Evolutionary conservation across 2,329 filamentous ascomycete genomes (phyloP).

Genomic region (Ceratocystiopsis minuta): DNA sequence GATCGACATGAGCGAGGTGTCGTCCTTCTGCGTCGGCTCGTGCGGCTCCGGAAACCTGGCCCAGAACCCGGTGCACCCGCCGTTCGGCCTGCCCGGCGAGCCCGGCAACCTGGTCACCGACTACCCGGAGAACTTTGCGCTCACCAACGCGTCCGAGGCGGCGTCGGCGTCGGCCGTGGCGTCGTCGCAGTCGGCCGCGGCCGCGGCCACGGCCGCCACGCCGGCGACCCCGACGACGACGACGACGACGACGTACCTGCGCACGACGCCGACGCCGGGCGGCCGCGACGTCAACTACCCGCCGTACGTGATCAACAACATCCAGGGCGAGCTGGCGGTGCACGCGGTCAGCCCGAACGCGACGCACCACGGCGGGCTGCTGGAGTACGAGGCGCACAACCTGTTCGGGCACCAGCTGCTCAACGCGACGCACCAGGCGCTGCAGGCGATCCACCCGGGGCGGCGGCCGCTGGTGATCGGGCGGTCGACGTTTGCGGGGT

Average conservation of each 20-base stretch:
- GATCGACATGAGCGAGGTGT: constrained; percentile 40
- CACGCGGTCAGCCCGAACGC: constrained; percentile 62
- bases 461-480: constrained; percentile 71
- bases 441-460: constrained; percentile 42
- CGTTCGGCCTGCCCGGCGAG: constrained; percentile 47
- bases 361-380: constrained; percentile 52
- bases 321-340: constrained; percentile 46
- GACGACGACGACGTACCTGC: constrained; percentile 30
- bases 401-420: constrained; percentile 59
- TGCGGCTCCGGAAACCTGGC: constrained; percentile 49
- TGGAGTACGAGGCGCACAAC: constrained; percentile 72
- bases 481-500: constrained; percentile 62
- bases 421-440: constrained; percentile 57
- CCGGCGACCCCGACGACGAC: not conserved
- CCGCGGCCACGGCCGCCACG: constrained; percentile 9
- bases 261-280: constrained; percentile 43
- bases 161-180: constrained; percentile 35
- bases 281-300: constrained; percentile 52
- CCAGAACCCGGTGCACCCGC: constrained; percentile 50
- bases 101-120: constrained; percentile 37
- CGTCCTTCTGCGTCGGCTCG: constrained; percentile 38
- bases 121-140: constrained; percentile 53
- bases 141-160: constrained; percentile 51
- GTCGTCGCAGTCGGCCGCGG: constrained; percentile 19
- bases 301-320: constrained; percentile 60